phyloP scores from a whole-genome alignment of 1,284 basidiomycete species.

The Cutaneotrichosporon cyanovorans region DNA sequence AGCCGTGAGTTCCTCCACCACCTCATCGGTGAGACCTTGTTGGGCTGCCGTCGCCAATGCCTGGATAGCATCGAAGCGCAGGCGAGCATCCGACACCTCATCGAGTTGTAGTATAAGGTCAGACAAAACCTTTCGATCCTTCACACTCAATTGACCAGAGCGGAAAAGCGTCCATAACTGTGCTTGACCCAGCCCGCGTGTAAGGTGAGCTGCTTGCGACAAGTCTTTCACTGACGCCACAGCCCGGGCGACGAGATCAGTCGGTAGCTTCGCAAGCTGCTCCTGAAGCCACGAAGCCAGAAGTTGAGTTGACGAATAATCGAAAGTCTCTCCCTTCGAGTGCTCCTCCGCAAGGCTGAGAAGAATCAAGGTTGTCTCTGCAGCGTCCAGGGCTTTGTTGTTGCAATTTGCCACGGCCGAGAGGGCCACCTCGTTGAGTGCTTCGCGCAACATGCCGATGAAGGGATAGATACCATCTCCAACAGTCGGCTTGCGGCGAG shows the following conservation, averaged over 20 bases:
- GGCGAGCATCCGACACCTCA: constrained; percentile 7
- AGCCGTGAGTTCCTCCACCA: constrained; percentile 5
- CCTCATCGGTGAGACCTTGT: constrained; percentile 2
- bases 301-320: constrained; percentile 48
- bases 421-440: constrained; percentile 7
- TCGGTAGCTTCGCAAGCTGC: constrained; percentile 21
- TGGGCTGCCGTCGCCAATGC: constrained; percentile 11
- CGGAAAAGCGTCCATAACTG: constrained; percentile 47
- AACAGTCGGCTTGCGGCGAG: constrained; percentile 22
- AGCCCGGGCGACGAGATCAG: constrained; percentile 8
- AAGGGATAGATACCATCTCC: constrained; percentile 33
- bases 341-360: constrained; percentile 33
- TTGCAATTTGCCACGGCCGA: background rate
- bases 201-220: constrained; percentile 35
- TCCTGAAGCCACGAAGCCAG: constrained; percentile 42
- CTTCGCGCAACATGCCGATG: constrained; percentile 17
- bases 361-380: constrained; percentile 6
- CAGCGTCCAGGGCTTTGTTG: background rate
- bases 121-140: constrained; percentile 8
- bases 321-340: constrained; percentile 31
- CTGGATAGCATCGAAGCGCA: constrained; percentile 15
- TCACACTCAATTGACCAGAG: constrained; percentile 10
- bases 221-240: constrained; percentile 20
- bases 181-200: constrained; percentile 44
- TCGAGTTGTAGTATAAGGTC: constrained; percentile 5